Conservation (phyloP, 805 yeast species). For the Babjeviella inositovora region DNA sequence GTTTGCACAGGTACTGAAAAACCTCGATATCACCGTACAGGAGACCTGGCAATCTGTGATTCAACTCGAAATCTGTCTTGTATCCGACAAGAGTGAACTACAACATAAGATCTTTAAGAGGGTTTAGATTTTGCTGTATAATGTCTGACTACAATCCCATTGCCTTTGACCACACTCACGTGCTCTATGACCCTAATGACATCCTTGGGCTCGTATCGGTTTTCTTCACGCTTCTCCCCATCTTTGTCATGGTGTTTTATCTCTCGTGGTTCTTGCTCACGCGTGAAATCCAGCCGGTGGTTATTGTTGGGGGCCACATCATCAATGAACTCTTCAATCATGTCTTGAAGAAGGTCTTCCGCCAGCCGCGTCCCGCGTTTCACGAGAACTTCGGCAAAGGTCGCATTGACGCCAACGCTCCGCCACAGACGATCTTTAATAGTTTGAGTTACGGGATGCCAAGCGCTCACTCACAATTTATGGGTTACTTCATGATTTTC, state of each 20-base stretch:
- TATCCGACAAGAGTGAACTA: no score
- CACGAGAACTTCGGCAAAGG: slow-evolving; percentile 26
- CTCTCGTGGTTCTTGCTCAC: slow-evolving; percentile 72
- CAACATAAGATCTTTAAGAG: no score
- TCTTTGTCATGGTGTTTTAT: slow-evolving; percentile 61
- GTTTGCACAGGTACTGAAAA: no score
- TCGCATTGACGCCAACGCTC: no score
- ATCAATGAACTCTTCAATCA: slow-evolving; percentile 61
- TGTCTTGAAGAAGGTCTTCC: slow-evolving; percentile 42
- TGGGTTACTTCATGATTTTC: slow-evolving; percentile 70
- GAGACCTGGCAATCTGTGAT: no score
- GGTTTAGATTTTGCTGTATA: no score
- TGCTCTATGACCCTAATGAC: slow-evolving; percentile 60
- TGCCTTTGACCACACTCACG: slow-evolving; percentile 81
- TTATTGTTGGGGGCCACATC: slow-evolving; percentile 78
- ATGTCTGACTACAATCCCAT: no score
- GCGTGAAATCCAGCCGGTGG: slow-evolving; percentile 73
- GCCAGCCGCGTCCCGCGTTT: slow-evolving; percentile 62
- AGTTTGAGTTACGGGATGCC: slow-evolving; percentile 88
- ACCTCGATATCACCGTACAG: no score
- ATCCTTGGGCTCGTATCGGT: slow-evolving; percentile 44
- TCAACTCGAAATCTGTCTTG: no score
- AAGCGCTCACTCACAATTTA: slow-evolving; percentile 89
- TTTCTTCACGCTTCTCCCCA: slow-evolving; percentile 67
- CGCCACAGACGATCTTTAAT: slow-evolving; percentile 17